Base-by-base conservation (phyloP, 2,329 filamentous ascomycete genomes). In the Cladosporium halotolerans region DNA sequence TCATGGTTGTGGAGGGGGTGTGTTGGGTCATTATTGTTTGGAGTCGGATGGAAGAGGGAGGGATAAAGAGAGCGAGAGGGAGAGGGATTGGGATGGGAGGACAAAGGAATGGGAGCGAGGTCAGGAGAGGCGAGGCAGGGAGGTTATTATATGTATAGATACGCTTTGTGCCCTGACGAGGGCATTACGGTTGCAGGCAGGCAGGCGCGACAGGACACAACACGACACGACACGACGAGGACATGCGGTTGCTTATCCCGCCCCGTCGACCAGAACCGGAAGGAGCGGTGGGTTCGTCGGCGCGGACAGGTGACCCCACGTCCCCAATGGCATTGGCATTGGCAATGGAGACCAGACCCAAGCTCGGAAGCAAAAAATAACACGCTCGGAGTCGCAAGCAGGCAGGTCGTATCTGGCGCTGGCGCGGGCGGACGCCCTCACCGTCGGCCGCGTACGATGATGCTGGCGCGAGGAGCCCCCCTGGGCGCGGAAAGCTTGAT, bases 401-500 rank as follows among this genome's bases (percentile, higher is more conserved):
- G 36, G 11, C 36, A 14, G 13, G 16, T 14, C 16, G 36, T 13
- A 7, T 9, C n/a, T 7, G 36, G 16, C 13, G 6, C 33, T 11
- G 9, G 33, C 33, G 33, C 7, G 13, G 36, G 36, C 36, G 36
- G 36, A 2, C 11, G 36, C 47, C 13, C 40, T 51, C 48, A 51
- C 48, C 48, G 48, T 44, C 32, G 39, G 40, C 46, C 46, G 46
- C 32, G 48, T 38, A 23, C 3, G 23, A 28, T 28, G 23, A 28
- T 28, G 23, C 23, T 28, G 23, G 23, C 23, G 23, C 23, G 23
- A 28, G 23, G 23, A 28, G 23, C 23, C 23, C 23, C 23, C 23
- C 23, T 28, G 23, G 23, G 23, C 23, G 23, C 34, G n/a, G 28
- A 36, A 43, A 51, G 40, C 48, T 51, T 44, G 33, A 32, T 16